Evolutionary conservation across 306 rosid species (phyloP).

Genomic region (Vigna unguiculata): DNA sequence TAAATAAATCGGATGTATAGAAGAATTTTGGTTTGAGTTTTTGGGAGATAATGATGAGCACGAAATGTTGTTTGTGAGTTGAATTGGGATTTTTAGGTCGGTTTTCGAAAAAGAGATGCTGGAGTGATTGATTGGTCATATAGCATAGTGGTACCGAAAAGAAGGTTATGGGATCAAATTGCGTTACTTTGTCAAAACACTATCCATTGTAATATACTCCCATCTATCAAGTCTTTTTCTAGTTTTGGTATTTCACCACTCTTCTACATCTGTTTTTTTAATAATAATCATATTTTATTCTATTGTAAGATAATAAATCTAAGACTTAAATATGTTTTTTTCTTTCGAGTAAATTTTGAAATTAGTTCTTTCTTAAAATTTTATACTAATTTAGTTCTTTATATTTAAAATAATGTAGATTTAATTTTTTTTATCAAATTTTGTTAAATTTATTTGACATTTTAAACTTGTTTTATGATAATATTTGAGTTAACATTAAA

Average conservation of each 20-base stretch:
- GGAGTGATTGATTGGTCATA: background rate
- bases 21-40: too few species aligned
- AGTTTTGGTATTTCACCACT: background rate
- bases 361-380: too few species aligned
- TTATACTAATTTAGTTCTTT: too few species aligned
- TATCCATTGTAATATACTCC: background rate
- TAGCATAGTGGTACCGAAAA: slow-evolving; percentile 6
- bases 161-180: slow-evolving; percentile 5
- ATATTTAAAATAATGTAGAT: too few species aligned
- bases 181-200: background rate
- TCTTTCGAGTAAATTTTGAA: too few species aligned
- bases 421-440: too few species aligned
- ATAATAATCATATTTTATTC: background rate
- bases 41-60: slow-evolving; percentile 44
- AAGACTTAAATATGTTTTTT: too few species aligned
- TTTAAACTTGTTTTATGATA: too few species aligned
- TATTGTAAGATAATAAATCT: too few species aligned
- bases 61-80: background rate
- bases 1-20: too few species aligned
- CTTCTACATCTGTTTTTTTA: background rate
- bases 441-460: too few species aligned
- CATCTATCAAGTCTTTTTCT: background rate
- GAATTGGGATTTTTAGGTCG: slow-evolving; percentile 26
- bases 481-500: too few species aligned
- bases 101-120: background rate